Evolutionary conservation across 2,329 filamentous ascomycete species (phyloP), one percentile per base, ranked within the genome.

Genomic region (Colletotrichum higginsianum): DNA sequence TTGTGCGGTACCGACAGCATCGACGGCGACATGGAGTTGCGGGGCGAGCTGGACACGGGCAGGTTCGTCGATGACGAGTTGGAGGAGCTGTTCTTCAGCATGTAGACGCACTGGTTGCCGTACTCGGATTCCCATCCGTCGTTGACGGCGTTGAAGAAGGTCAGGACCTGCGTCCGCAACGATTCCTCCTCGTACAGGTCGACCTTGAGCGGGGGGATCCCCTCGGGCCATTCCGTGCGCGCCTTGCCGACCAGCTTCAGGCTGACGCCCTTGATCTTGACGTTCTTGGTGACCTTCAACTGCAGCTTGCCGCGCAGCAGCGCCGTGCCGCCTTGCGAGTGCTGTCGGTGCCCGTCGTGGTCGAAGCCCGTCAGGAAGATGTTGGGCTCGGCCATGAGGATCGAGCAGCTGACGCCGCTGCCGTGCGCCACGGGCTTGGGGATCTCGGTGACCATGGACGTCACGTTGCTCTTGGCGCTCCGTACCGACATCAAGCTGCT

Each of bases 151-250:
- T 98, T 97, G 86, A 98, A 99, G 79, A 98, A 98, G 0, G 93
- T 96, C 82, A 94, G 91, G 21, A 91, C 96, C 78, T 98, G 95
- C 50, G 93, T 96, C 82, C 97, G 92, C 71, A 98, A 87, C 4
- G 91, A 94, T 75, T 96, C 93, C 74, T 94, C 93, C 79, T 98
- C 95, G 77, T 90, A 92, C 64, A 94, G 91, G 50, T 97, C 93
- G 1, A 92, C 88, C 81, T 97, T 98, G 68, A 92, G 88, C 0
- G 95, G 95, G 3, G 96, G 96, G 40, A 98, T 96, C 61, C 95
- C 94, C 84, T 98, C 96, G 18, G 96, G 96, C 96, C 96, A 99
- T 79, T 98, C 95, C 1, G 96, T 98, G 74, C 93, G 90, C 3
- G 95, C 94, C 79, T 91, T 92, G 40, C 96, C 96, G 50, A 92